A percentile compares a stretch with the other conserved stretches of the same genome.
Conservation (phyloP, 768 basidiomycete genomes). For the Lactarius trivialis region DNA sequence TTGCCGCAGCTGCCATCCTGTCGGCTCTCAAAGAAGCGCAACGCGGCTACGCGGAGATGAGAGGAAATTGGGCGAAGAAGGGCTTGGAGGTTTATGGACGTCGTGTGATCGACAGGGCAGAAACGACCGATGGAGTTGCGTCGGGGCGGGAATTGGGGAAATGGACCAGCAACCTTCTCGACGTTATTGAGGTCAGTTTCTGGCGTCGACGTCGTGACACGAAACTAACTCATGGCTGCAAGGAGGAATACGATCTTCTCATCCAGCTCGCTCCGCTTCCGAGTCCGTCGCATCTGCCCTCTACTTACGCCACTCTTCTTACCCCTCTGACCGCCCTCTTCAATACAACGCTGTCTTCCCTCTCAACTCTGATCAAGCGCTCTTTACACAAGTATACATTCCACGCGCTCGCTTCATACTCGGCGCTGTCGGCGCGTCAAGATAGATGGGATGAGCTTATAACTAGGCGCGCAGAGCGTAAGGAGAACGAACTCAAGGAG, state of each 20-base stretch:
- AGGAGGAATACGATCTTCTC: constrained; percentile 65
- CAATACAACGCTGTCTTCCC: constrained; percentile 53
- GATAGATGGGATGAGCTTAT: constrained; percentile 63
- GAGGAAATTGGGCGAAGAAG: constrained; percentile 70
- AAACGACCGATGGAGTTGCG: constrained; percentile 56
- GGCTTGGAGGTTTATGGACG: constrained; percentile 68
- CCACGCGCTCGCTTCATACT: constrained; percentile 68
- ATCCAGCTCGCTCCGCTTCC: constrained; percentile 58
- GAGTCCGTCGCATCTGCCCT: constrained; percentile 41
- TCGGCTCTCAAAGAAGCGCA: constrained; percentile 69
- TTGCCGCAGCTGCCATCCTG: constrained; percentile 59
- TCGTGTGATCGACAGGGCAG: constrained; percentile 61
- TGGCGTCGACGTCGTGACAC: neutral
- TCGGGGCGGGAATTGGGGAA: constrained; percentile 66
- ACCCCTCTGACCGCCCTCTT: constrained; percentile 61
- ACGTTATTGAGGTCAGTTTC: constrained; percentile 54
- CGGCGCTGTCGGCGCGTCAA: constrained; percentile 50
- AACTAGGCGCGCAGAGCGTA: constrained; percentile 39
- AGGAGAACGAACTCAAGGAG: constrained; percentile 64
- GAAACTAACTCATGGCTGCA: constrained; percentile 25
- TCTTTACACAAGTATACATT: constrained; percentile 74
- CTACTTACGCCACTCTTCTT: constrained; percentile 57
- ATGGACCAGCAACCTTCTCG: constrained; percentile 62
- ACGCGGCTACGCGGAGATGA: constrained; percentile 80
- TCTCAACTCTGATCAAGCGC: constrained; percentile 63